A percentile compares a stretch with the other conserved stretches of the same genome.
Conservation (phyloP, 129 eudicot genomes). For the Cynara cardunculus region DNA sequence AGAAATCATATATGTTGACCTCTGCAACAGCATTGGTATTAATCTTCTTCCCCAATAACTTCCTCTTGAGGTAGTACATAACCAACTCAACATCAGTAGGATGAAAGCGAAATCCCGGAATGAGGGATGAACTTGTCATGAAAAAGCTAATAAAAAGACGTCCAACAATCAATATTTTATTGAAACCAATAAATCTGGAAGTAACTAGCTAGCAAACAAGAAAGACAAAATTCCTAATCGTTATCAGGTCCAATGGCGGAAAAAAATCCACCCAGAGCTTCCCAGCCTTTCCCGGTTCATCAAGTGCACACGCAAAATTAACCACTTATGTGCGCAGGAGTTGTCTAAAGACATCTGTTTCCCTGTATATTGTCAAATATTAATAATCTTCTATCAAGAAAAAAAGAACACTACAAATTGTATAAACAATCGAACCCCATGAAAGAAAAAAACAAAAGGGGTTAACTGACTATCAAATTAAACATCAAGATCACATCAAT, state of each 20-base stretch:
- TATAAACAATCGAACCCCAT: slow-evolving; percentile 1
- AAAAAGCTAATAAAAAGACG: slow-evolving; percentile 25
- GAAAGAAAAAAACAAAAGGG: slow-evolving; percentile 3
- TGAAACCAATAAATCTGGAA: background rate
- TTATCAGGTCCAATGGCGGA: slow-evolving; percentile 83
- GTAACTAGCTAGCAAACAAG: slow-evolving; percentile 24
- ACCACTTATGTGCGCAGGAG: slow-evolving; percentile 39
- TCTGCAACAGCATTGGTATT: slow-evolving; percentile 53
- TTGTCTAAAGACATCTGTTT: slow-evolving; percentile 78
- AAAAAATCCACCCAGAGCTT: slow-evolving; percentile 42
- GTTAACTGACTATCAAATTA: background rate
- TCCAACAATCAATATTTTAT: slow-evolving; percentile 13
- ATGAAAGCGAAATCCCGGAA: slow-evolving; percentile 84
- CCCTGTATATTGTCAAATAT: slow-evolving; percentile 24
- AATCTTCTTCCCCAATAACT: slow-evolving; percentile 51
- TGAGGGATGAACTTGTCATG: slow-evolving; percentile 42
- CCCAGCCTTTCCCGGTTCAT: slow-evolving; percentile 66
- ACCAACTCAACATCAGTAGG: slow-evolving; percentile 72
- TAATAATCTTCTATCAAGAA: background rate
- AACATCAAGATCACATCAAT: background rate
- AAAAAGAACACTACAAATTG: background rate
- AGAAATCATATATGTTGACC: slow-evolving; percentile 56
- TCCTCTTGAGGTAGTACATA: slow-evolving; percentile 72
- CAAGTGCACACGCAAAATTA: slow-evolving; percentile 46
- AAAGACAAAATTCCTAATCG: background rate